Conservation (phyloP, 371 early-diverging fungal genomes). For the Coemansia sp. region DNA sequence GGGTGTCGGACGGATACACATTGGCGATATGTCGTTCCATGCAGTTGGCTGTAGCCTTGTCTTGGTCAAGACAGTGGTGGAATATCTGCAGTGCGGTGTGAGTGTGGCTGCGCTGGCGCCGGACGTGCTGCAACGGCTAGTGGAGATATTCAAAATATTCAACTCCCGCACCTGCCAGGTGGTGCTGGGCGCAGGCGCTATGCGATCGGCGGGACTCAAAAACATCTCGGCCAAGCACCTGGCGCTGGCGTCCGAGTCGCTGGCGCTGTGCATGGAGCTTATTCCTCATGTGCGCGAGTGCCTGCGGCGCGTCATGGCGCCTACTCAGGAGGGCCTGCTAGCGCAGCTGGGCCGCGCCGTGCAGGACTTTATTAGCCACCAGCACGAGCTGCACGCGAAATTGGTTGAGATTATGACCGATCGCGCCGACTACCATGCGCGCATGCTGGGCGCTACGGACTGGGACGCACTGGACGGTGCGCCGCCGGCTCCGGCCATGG, state of each 20-base stretch:
- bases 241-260: slow-evolving; percentile 87
- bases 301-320: slow-evolving; percentile 64
- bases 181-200: slow-evolving; percentile 93
- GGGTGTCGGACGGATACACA: slow-evolving; percentile 46
- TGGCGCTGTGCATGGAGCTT: slow-evolving; percentile 77
- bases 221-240: slow-evolving; percentile 94
- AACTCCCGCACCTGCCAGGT: slow-evolving; percentile 92
- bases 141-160: slow-evolving; percentile 85
- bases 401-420: slow-evolving; percentile 92
- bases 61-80: slow-evolving; percentile 83
- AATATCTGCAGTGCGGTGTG: slow-evolving; percentile 78
- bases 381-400: slow-evolving; percentile 81
- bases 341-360: slow-evolving; percentile 83
- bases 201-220: slow-evolving; percentile 90
- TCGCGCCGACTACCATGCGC: slow-evolving; percentile 72
- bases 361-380: slow-evolving; percentile 83
- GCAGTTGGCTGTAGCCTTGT: slow-evolving; percentile 84
- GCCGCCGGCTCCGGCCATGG: slow-evolving; percentile 56
- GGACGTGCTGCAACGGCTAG: slow-evolving; percentile 80
- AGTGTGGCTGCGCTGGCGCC: slow-evolving; percentile 73
- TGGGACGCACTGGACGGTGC: slow-evolving; percentile 64
- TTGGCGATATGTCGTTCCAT: slow-evolving; percentile 68
- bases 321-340: slow-evolving; percentile 72
- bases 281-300: slow-evolving; percentile 80
- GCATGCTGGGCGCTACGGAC: slow-evolving; percentile 62